phyloP scores from a whole-genome alignment of 2,329 filamentous ascomycete genomes.

The Fusarium continuum region DNA sequence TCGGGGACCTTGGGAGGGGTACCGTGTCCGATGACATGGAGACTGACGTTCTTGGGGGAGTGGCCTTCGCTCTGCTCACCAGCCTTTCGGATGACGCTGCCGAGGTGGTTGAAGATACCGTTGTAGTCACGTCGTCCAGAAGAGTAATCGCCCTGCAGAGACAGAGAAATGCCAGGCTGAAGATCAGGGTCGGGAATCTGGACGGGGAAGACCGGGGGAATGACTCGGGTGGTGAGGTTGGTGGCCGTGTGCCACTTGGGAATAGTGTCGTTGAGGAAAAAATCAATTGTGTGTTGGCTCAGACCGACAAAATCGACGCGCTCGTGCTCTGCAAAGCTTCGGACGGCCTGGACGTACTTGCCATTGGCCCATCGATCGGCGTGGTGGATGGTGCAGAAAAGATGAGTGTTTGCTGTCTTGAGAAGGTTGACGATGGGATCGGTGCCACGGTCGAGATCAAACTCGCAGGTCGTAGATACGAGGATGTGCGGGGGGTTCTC shows the following conservation, averaged over 20 bases:
- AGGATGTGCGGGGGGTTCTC: conserved; percentile 36
- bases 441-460: conserved; percentile 33
- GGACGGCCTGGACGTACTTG: conserved; percentile 33
- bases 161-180: conserved; percentile 33
- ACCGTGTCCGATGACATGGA: conserved; percentile 43
- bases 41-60: conserved; percentile 27
- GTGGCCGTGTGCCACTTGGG: conserved; percentile 34
- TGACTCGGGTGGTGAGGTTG: conserved; percentile 31
- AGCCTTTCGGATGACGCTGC: conserved; percentile 36
- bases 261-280: conserved; percentile 33
- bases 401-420: conserved; percentile 31
- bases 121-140: conserved; percentile 41
- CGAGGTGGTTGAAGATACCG: conserved; percentile 40
- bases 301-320: conserved; percentile 42
- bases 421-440: conserved; percentile 35
- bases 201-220: conserved; percentile 43
- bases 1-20: conserved; percentile 38
- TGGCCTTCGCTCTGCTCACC: conserved; percentile 8
- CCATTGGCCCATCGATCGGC: conserved; percentile 41
- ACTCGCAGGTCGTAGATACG: conserved; percentile 45
- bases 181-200: conserved; percentile 25
- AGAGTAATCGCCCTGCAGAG: conserved; percentile 45
- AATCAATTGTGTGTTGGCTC: conserved; percentile 42
- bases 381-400: conserved; percentile 45
- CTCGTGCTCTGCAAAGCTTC: conserved; percentile 31